Conservation (phyloP, 306 rosid genomes). For the Albizia julibrissin region DNA sequence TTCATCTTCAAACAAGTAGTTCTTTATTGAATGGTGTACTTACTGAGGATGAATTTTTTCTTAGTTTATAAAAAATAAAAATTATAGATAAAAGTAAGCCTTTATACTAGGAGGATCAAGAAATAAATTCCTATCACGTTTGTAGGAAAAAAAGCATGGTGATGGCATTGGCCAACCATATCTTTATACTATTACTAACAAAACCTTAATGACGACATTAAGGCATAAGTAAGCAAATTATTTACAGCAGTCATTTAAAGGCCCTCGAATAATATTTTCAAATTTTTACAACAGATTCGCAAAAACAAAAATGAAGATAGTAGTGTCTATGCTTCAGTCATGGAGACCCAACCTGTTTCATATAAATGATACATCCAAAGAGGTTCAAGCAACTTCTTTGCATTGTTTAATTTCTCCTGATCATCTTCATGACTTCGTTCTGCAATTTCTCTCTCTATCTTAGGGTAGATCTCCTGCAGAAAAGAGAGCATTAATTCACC, state of each 20-base stretch:
- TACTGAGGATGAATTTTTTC: background rate
- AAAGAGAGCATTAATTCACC: constrained; percentile 68
- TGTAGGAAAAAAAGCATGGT: background rate
- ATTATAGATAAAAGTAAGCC: background rate
- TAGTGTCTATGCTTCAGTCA: constrained; percentile 51
- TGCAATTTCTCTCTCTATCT: constrained; percentile 58
- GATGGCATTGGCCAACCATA: background rate
- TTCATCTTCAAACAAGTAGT: background rate
- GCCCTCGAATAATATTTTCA: constrained; percentile 2
- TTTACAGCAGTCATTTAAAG: constrained; percentile 29
- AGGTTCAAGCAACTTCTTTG: constrained; percentile 74
- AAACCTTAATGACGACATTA: background rate
- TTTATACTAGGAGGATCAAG: background rate
- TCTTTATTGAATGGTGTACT: background rate
- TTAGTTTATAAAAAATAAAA: background rate
- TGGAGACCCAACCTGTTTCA: constrained; percentile 69
- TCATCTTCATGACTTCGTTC: constrained; percentile 57
- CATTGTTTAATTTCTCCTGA: constrained; percentile 44
- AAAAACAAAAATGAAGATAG: background rate
- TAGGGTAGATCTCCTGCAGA: constrained; percentile 66
- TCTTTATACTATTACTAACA: background rate
- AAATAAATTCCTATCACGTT: background rate
- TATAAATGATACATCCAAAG: constrained; percentile 80
- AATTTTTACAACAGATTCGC: background rate
- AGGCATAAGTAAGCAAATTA: constrained; percentile 14